Evolutionary conservation across 805 yeast genomes (phyloP), one percentile per base, ranked within the genome.

Genomic region (Candida namnaoensis): DNA sequence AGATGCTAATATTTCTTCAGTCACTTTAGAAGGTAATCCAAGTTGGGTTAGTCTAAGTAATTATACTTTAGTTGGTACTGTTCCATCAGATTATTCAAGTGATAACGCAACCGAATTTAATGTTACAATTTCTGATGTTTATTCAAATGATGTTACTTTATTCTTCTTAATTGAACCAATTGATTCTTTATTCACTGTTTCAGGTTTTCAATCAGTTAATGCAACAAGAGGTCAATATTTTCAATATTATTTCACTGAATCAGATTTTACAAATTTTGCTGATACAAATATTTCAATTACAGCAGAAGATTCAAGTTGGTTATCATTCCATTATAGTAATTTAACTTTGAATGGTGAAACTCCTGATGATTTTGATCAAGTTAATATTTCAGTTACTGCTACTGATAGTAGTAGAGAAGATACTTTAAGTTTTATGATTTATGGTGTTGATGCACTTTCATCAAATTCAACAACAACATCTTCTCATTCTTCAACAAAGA

Each of bases 271-370:
- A 3, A 74, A 80, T 49, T 63, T 58, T 50, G 60, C 69, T 39
- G 56, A 63, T 14, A 77, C 88, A 2, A 58, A 64, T 23, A 60
- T 84, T 7, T 50, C 68, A 2, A 76, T 76, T 5, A 53, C 61
- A 4, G 49, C 61, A 62, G 57, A 60, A 37, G 56, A 61, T 38
- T 64, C 69, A 23, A 56, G 60, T 39, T 91, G 98, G 98, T 66
- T 91, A 38, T 50, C 65, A 1, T 88, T 74, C 56, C 74, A 79
- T 57, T 50, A 63, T 37, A 48, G 71, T 10, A 86, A 83, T 54
- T 65, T 73, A 56, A 81, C 95, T 0, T 69, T 91, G 42, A 58
- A 61, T 34, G 99, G 99, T 27, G 55, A 62, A 14, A 83, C 81
- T 19, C 86, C 88, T 4, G 49, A 56, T 5, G 61, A 68, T 47